Evolutionary conservation across 306 rosid genomes (phyloP), one percentile per base, ranked within the genome.

Genomic region (Citrullus amarus): DNA sequence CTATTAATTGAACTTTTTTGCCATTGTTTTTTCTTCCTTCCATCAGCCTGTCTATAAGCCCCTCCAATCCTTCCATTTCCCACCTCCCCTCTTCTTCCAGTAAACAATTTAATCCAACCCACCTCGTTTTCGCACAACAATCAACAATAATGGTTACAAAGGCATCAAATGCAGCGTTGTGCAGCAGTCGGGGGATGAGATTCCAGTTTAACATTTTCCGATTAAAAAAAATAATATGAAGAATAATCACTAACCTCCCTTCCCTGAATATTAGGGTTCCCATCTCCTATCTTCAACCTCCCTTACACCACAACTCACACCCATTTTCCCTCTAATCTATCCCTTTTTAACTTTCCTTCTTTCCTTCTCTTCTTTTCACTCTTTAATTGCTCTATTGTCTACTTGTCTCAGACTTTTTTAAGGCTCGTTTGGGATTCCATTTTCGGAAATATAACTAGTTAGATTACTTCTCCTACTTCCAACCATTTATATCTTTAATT

Each of bases 1-100:
- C 98, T 10, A 59, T 32, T 9, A 95, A 83, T 34, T 83, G 92
- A 86, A 90, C 87, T 55, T 88, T 85, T 79, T 88, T 92, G 22
- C 97, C 91, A 69, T 84, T 89, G 78, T 82, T 89, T 81, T 76
- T 89, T 86, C 85, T 89, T 66, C 85, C 88, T 82, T 92, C 97
- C 86, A 95, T 74, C 72, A 95, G 87, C 88, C 86, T 88, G 59
- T 86, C 90, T 85, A 92, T 92, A 51, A 95, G 72, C 16, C 84
- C 92, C 80, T 94, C 96, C 84, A 94, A 75, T 82, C 96, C 97
- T 81, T 94, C 96, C 97, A 94, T 93, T 55, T 84, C 90, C 68
- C 38, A 18, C 56, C 50, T 7, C 34, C 53, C 30, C 53, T 38
- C 62, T 58, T 58, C 36, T 9, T 13, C 6, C 65, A 25, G 9